Percentiles rank a stretch among this genome's conserved stretches.
These are phyloP conservation scores for Chloromonas sp. DNA, from an alignment of 163 green algal species.

Conservation along the genomic window DNA sequence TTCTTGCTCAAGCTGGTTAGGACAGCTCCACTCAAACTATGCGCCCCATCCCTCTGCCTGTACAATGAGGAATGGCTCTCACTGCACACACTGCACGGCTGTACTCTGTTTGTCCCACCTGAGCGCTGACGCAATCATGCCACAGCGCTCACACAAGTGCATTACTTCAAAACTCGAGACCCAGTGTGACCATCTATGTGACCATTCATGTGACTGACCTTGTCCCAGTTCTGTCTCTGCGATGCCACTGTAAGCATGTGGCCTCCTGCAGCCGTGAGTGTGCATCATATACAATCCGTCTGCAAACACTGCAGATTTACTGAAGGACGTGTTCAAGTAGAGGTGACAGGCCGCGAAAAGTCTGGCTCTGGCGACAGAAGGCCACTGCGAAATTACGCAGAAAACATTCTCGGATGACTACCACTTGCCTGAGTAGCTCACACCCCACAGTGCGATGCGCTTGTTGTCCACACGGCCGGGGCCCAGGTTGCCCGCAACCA, in stretches of 20 bases:
- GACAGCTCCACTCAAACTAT: neutral
- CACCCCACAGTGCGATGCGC: slow-evolving; percentile 34
- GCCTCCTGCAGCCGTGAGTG: no score
- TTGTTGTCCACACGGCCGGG: slow-evolving; percentile 14
- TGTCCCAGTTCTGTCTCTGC: neutral
- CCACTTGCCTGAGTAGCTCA: slow-evolving; percentile 23
- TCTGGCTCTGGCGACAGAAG: neutral
- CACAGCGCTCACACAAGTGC: no score
- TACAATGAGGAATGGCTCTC: no score
- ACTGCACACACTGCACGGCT: no score
- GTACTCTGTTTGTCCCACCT: neutral
- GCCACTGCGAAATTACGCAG: neutral
- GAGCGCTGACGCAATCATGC: no score
- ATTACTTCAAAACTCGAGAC: no score
- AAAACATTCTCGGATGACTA: neutral
- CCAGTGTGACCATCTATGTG: no score
- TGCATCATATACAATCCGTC: no score
- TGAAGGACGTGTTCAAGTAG: neutral
- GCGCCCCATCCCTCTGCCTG: neutral
- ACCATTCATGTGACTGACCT: no score
- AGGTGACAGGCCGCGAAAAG: neutral
- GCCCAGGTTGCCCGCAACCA: slow-evolving; percentile 13
- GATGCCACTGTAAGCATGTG: neutral
- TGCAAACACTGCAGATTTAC: no score
- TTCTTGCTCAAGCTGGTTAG: neutral